Conservation (phyloP, 768 basidiomycete species). For the Hortiboletus flavorubellus region DNA sequence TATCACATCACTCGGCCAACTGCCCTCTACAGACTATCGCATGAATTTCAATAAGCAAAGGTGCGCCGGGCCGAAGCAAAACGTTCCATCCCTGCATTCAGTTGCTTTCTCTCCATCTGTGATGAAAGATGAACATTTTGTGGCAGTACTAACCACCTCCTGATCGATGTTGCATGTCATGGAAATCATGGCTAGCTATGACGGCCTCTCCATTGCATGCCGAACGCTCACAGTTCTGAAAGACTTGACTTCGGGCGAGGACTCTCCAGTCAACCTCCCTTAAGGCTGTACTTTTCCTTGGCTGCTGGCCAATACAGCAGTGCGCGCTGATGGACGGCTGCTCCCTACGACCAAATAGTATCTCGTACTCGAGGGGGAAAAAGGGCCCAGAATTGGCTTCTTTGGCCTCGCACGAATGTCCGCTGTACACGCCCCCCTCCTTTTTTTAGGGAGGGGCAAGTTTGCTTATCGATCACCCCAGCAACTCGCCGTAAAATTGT, state of each 20-base stretch:
- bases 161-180: constrained; percentile 7
- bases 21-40: not conserved
- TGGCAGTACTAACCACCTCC: constrained; percentile 6
- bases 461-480: not conserved
- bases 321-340: not conserved
- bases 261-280: constrained; percentile 1
- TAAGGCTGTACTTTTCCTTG: constrained; percentile 8
- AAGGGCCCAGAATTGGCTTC: constrained; percentile 4
- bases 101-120: constrained; percentile 6
- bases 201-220: not conserved
- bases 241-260: constrained; percentile 10
- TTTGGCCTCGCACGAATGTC: constrained; percentile 12
- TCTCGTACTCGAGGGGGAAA: constrained; percentile 1
- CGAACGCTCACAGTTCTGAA: not conserved
- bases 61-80: not conserved
- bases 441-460: not conserved
- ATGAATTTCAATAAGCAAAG: constrained; percentile 2
- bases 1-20: constrained; percentile 10
- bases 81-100: constrained; percentile 1
- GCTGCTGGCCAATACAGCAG: constrained; percentile 11
- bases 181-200: constrained; percentile 4
- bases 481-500: constrained; percentile 3
- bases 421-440: not conserved
- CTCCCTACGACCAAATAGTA: constrained; percentile 6
- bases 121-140: constrained; percentile 7